A percentile compares a stretch with the other conserved stretches of the same genome.
Evolutionary conservation across 768 basidiomycete genomes (phyloP).

Genomic region (Suillus subluteus): DNA sequence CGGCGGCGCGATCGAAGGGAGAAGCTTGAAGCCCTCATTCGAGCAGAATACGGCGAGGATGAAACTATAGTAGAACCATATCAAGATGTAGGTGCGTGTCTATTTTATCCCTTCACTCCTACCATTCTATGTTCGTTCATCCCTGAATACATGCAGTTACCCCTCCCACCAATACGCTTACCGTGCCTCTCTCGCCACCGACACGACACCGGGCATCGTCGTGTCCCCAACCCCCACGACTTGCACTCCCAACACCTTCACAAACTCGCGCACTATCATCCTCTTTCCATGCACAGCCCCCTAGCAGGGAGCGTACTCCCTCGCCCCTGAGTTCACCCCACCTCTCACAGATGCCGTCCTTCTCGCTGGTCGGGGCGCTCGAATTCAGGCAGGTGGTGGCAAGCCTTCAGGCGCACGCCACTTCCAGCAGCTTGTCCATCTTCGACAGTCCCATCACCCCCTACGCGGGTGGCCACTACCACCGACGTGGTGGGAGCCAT

Average conservation of each 20-base stretch:
- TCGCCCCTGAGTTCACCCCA: slow-evolving; percentile 48
- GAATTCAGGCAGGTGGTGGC: slow-evolving; percentile 94
- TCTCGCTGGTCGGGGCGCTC: slow-evolving; percentile 91
- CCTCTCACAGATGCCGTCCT: slow-evolving; percentile 68
- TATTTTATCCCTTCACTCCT: slow-evolving; percentile 3
- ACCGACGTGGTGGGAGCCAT: slow-evolving; percentile 37
- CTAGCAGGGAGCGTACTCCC: slow-evolving; percentile 41
- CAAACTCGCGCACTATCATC: slow-evolving; percentile 33
- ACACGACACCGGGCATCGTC: slow-evolving; percentile 45
- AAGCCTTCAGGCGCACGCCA: slow-evolving; percentile 72
- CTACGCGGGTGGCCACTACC: slow-evolving; percentile 78
- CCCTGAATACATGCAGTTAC: slow-evolving; percentile 16
- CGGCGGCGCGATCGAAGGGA: slow-evolving; percentile 52
- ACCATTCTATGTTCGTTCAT: slow-evolving; percentile 11
- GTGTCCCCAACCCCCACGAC: slow-evolving; percentile 39
- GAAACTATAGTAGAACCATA: slow-evolving; percentile 44
- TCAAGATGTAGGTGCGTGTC: slow-evolving; percentile 55
- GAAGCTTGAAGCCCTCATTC: slow-evolving; percentile 52
- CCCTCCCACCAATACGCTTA: slow-evolving; percentile 9
- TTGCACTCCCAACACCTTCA: slow-evolving; percentile 43
- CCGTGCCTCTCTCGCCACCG: slow-evolving; percentile 33
- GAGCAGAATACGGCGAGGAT: slow-evolving; percentile 59
- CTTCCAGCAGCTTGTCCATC: slow-evolving; percentile 55
- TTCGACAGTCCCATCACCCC: slow-evolving; percentile 75
- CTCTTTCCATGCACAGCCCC: slow-evolving; percentile 26